Evolutionary conservation across 2,329 filamentous ascomycete genomes (phyloP), one percentile per base, ranked within the genome.

Genomic region (Aspergillus sp.): DNA sequence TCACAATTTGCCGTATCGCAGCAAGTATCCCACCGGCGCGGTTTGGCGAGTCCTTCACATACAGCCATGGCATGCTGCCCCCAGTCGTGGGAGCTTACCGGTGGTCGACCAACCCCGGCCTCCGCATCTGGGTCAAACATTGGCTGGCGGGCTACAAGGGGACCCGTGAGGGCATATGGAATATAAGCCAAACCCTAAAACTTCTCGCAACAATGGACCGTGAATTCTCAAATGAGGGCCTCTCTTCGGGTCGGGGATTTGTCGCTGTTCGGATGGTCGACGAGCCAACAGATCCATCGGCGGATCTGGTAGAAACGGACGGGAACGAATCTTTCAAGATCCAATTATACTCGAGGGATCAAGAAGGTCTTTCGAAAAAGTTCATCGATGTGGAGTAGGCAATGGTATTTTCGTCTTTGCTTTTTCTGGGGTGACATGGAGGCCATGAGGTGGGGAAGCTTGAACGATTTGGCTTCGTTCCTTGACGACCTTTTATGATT

Each of bases 41-140:
- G 5, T 48, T 48, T 19, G 46, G 43, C 27, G 33, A 46, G 26
- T 43, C 46, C 19, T 48, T 46, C 12, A 48, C 46, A 5, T 43
- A 48, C 36, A 36, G 35, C 27, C 46, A 48, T 19, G 46, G 46
- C 35, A 48, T 48, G 46, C 44, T 48, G 5, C 46, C 46, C 1
- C 46, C 46, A 12, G 46, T 48, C 10, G 46, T 48, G 7, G 46
- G 46, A 9, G 46, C 46, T 4, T 43, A 46, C 44, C 46, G 46
- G 12, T 48, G 46, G 46, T 48, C 46, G 2, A 33, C 19, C 2
- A 48, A 48, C 39, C 39, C 43, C 2, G 44, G 46, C 27, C 39
- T 48, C 8, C 44, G 43, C 39, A 27, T 27, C 9, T 48, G 46
- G 46, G 40, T 42, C 4, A 48, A 39, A 7, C 27, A 43, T 26